Evolutionary conservation across 169 alveolate species (phyloP), one percentile per base, ranked within the genome.

Genomic region (Babesia caballi): DNA sequence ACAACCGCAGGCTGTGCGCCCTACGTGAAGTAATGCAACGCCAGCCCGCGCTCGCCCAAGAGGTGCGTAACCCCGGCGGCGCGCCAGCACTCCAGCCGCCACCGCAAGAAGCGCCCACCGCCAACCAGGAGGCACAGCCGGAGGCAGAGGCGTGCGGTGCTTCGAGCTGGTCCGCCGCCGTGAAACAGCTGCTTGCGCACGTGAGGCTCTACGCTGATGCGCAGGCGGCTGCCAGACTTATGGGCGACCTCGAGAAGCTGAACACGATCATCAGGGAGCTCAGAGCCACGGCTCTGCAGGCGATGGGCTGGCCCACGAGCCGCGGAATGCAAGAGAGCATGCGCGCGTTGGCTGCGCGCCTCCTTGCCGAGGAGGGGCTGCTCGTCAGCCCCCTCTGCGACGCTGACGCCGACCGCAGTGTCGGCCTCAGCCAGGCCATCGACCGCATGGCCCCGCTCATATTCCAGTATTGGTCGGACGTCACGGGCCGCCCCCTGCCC

Each of bases 381-480:
- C 36, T 3, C 12, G 60, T 47, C 14, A 49, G 25, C 35, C 25
- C 21, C 30, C 17, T 19, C 1, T 8, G 7, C 19, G 44, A 38
- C 1, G 4, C 15, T 17, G 60, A 63, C n/a, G 35, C 56, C 7
- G 73, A 49, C 21, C 4, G 35, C 14, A 11, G 21, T 1, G 30
- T 19, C 6, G 41, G 21, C 50, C 57, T 60, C 15, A 63, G 73
- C 36, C 61, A 21, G n/a, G 59, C 47, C 50, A 46, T 63, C 4
- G 73, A 63, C 47, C 50, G 51, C 3, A 46, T 63, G 25, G 61
- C 73, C 8, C 73, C 73, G 4, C 49, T 63, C 0, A 63, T 63
- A 3, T 63, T 63, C 47, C 49, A 49, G 27, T 63, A 63, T 49
- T 63, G 73, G 73, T 14, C 49, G 12, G 73, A 63, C 32, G 49